Evolutionary conservation across 2,329 filamentous ascomycete species (phyloP).

Genomic region (Cladosporium cucumerinum): DNA sequence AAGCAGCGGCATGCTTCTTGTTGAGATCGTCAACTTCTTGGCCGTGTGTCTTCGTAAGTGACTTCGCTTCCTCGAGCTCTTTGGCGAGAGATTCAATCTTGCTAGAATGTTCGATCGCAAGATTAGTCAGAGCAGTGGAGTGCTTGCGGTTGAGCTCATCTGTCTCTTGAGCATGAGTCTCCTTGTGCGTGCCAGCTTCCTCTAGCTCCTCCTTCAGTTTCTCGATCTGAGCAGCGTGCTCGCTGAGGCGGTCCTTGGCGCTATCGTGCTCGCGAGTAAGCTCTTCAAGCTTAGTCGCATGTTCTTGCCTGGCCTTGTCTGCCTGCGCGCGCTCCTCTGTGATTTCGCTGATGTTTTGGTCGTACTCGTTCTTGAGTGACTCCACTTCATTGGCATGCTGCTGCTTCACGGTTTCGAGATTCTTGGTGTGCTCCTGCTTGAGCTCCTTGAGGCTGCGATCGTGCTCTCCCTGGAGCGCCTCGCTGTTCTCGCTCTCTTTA

Average conservation of each 20-base stretch:
- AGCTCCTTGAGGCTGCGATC: constrained; percentile 4
- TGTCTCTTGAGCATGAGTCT: constrained; percentile 9
- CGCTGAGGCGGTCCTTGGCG: neutral
- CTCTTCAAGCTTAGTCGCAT: neutral
- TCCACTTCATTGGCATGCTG: neutral
- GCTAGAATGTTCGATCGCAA: neutral
- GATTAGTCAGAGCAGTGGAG: neutral
- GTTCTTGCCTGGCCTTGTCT: neutral
- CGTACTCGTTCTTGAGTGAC: constrained; percentile 7
- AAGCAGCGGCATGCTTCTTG: neutral
- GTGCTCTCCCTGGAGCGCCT: constrained; percentile 5
- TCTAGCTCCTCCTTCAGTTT: constrained; percentile 14
- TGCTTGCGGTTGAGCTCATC: constrained; percentile 5
- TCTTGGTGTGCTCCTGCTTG: constrained; percentile 11
- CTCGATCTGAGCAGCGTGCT: constrained; percentile 11
- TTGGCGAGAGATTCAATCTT: constrained; percentile 11
- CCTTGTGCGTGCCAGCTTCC: constrained; percentile 16
- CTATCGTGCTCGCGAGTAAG: neutral
- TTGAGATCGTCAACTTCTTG: neutral
- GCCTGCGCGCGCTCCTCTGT: neutral
- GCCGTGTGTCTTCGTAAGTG: constrained; percentile 6
- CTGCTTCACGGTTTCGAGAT: constrained; percentile 9
- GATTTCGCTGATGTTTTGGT: constrained; percentile 2
- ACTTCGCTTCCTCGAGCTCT: constrained; percentile 17
- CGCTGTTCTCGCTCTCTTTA: neutral